Conservation (phyloP, 148 eudicot genomes). For the Rhododendron vialii region DNA sequence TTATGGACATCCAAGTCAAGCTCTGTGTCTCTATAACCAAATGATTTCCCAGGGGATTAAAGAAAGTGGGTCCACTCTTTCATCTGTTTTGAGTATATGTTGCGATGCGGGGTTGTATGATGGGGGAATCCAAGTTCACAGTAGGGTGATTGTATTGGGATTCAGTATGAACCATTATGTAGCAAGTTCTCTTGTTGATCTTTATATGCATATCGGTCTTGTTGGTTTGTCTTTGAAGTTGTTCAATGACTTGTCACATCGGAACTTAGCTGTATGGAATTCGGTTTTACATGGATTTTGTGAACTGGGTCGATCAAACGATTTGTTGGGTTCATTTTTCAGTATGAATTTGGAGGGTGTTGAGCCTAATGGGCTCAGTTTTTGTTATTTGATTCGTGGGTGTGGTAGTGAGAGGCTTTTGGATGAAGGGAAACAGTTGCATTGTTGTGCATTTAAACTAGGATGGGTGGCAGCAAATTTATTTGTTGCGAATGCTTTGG, state of each 20-base stretch:
- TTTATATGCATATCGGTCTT: conserved; percentile 57
- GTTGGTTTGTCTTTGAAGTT: conserved; percentile 45
- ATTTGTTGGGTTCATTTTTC: conserved; percentile 32
- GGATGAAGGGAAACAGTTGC: conserved; percentile 60
- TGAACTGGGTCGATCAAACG: conserved; percentile 42
- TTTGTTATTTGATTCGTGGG: conserved; percentile 64
- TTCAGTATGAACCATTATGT: conserved; percentile 49
- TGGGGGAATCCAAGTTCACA: conserved; percentile 61
- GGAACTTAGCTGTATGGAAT: conserved; percentile 63
- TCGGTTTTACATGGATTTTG: conserved; percentile 63
- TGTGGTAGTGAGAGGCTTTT: conserved; percentile 54
- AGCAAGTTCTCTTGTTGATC: conserved; percentile 58
- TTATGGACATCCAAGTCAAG: conserved; percentile 27
- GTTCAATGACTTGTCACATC: conserved; percentile 44
- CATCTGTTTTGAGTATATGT: conserved; percentile 62
- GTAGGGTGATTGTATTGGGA: conserved; percentile 58
- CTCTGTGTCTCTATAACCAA: conserved; percentile 40
- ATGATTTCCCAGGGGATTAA: conserved; percentile 47
- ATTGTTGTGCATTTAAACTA: conserved; percentile 54
- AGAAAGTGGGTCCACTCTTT: conserved; percentile 63
- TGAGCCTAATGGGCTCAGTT: conserved; percentile 59
- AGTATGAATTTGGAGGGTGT: conserved; percentile 47
- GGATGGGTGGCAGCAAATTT: conserved; percentile 46
- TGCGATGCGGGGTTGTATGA: conserved; percentile 31
- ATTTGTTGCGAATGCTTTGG: conserved; percentile 75